Evolutionary conservation across 2,329 filamentous ascomycete genomes (phyloP), one percentile per base, ranked within the genome.

Genomic region (Davidsoniella eucalypti): DNA sequence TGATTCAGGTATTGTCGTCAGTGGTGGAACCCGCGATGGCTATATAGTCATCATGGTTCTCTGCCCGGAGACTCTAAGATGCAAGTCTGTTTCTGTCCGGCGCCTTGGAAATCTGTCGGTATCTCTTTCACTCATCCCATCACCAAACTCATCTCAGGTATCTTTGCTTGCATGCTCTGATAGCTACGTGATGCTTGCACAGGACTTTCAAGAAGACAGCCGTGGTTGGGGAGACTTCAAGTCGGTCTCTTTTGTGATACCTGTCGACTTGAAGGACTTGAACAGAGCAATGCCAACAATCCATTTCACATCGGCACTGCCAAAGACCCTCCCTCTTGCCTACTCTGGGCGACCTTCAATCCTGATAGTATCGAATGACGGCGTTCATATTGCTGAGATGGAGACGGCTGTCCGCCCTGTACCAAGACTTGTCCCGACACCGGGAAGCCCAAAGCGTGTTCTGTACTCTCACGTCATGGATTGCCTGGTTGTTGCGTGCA

Each of bases 401-500:
- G 67, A 71, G 50, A 58, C 62, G 5, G 62, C 65, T 25, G 57
- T 65, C 10, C 67, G 67, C 4, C 64, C 69, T 2, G 69, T 78
- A 3, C 71, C 72, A 37, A 67, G 76, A 26, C 66, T 63, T 18
- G 64, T 79, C 2, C 61, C 64, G 0, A 56, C 77, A 1, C 57
- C 63, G 1, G 71, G 71, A 7, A 70, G 69, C 1, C 74, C 74
- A 2, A 63, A 62, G 10, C 69, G 72, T 40, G 56, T 80, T 1
- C 60, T 81, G 3, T 78, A 75, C 57, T 80, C 74, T 1, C 65
- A 69, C 36, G 61, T 62, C 6, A 67, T 78, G 44, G 66, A 71
- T 38, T 75, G 67, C 54, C 65, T 75, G 25, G 61, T 81, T 38
- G 72, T 76, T n/a, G 73, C 69, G 0, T 64, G 74, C 16, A 62